Evolutionary conservation across 2,329 filamentous ascomycete genomes (phyloP).

Genomic region (Tolypocladium ovalisporum): DNA sequence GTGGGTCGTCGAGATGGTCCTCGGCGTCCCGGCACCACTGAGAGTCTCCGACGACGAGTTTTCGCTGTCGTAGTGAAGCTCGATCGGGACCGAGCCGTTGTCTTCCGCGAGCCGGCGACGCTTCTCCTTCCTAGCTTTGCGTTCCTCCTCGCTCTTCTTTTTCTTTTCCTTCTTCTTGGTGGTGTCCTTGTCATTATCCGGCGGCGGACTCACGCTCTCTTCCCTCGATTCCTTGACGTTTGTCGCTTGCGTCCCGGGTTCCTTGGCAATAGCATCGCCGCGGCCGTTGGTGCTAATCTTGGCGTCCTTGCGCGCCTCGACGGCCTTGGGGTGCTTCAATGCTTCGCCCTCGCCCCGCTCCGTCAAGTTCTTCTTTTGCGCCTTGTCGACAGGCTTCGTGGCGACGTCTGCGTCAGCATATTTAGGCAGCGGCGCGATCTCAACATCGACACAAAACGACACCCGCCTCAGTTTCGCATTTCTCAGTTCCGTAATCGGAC

Average conservation of each 20-base stretch:
- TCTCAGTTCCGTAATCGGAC: conserved; percentile 67
- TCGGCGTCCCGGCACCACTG: conserved; percentile 10
- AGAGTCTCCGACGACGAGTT: conserved; percentile 36
- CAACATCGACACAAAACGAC: conserved; percentile 93
- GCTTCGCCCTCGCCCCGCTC: conserved; percentile 67
- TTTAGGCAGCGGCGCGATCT: conserved; percentile 80
- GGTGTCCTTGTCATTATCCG: conserved; percentile 28
- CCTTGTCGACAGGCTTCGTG: conserved; percentile 30
- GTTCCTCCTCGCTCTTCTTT: conserved; percentile 84
- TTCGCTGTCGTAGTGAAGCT: conserved; percentile 63
- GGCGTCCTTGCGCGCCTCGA: conserved; percentile 38
- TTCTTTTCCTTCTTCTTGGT: conserved; percentile 88
- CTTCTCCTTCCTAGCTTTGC: conserved; percentile 85
- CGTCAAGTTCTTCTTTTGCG: conserved; percentile 49
- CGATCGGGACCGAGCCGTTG: conserved; percentile 77
- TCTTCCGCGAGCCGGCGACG: conserved; percentile 76
- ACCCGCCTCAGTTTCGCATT: conserved; percentile 75
- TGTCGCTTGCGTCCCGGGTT: background rate
- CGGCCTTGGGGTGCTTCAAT: conserved; percentile 53
- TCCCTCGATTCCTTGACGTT: conserved; percentile 6
- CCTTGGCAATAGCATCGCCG: background rate
- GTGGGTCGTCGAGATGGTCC: conserved; percentile 18
- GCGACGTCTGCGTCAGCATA: conserved; percentile 53
- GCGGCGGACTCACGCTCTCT: conserved; percentile 12
- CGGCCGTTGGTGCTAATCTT: conserved; percentile 8